phyloP scores from a whole-genome alignment of 106 monocot genomes.

The Allium sativum region DNA sequence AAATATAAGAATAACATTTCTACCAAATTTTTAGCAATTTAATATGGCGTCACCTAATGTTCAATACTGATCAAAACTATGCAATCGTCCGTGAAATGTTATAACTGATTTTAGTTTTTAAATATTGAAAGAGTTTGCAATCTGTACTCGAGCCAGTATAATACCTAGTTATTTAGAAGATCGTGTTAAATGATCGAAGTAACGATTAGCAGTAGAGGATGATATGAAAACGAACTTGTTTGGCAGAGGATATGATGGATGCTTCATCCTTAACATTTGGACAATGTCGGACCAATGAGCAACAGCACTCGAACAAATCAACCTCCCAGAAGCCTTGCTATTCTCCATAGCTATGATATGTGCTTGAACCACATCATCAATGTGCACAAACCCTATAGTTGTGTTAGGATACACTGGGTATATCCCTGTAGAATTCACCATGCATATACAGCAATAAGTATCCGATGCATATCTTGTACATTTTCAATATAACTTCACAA shows the following conservation, averaged over 20 bases:
- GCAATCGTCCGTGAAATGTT: too few species aligned
- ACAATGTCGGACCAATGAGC: slow-evolving; percentile 73
- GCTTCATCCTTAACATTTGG: slow-evolving; percentile 44
- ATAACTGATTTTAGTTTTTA: too few species aligned
- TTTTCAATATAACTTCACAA: not conserved
- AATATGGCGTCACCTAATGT: too few species aligned
- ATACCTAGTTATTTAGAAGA: too few species aligned
- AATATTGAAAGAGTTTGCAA: too few species aligned
- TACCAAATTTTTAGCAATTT: too few species aligned
- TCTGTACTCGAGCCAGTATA: too few species aligned
- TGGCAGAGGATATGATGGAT: slow-evolving; percentile 38
- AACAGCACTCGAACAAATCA: slow-evolving; percentile 60
- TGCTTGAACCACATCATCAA: slow-evolving; percentile 56
- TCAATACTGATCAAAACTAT: too few species aligned
- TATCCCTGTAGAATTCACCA: slow-evolving; percentile 21
- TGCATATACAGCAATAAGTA: not conserved
- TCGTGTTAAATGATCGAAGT: too few species aligned
- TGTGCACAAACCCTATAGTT: slow-evolving; percentile 73
- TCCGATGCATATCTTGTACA: not conserved
- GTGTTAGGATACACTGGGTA: slow-evolving; percentile 44
- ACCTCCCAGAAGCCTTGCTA: slow-evolving; percentile 50
- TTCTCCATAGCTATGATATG: slow-evolving; percentile 84
- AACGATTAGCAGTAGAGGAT: too few species aligned
- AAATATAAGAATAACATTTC: too few species aligned
- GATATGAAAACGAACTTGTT: slow-evolving; percentile 14